Conservation (phyloP, 495 filamentous ascomycete species). For the Daldinia decipiens region DNA sequence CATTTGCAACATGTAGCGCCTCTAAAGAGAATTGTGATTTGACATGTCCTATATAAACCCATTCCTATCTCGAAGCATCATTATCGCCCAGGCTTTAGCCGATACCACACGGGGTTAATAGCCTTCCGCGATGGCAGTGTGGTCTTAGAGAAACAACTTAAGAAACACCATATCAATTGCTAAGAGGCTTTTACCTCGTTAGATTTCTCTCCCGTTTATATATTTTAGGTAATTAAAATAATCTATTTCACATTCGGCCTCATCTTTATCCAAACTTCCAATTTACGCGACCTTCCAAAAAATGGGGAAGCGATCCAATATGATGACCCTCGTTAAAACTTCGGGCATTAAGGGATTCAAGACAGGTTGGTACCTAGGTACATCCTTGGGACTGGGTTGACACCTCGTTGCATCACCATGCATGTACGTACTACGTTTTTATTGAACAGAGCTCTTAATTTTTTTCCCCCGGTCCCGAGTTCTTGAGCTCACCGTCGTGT, state of each 20-base stretch:
- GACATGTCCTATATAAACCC: not conserved
- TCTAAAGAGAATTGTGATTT: too few relatives aligned
- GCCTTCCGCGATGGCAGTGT: not conserved
- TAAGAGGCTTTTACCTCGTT: too few relatives aligned
- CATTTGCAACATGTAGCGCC: not conserved
- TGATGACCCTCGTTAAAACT: not conserved
- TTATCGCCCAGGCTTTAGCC: not conserved
- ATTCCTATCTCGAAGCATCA: not conserved
- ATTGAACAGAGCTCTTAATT: constrained; percentile 23
- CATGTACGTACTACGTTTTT: constrained; percentile 22
- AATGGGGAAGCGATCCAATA: not conserved
- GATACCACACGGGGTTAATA: not conserved
- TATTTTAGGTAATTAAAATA: too few relatives aligned
- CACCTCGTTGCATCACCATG: constrained; percentile 42
- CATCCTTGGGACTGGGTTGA: not conserved
- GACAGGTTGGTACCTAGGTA: not conserved
- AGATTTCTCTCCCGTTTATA: too few relatives aligned
- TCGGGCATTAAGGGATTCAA: not conserved
- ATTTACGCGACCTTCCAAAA: not conserved
- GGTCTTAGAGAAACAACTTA: too few relatives aligned
- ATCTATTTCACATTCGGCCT: too few relatives aligned
- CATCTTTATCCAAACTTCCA: too few relatives aligned
- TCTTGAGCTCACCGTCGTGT: constrained; percentile 39
- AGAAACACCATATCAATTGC: too few relatives aligned
- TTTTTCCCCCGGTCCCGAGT: constrained; percentile 23